These are phyloP conservation scores for Solanum paucissectum DNA, from an alignment of 257 asterid genomes.

Conservation along the genomic window DNA sequence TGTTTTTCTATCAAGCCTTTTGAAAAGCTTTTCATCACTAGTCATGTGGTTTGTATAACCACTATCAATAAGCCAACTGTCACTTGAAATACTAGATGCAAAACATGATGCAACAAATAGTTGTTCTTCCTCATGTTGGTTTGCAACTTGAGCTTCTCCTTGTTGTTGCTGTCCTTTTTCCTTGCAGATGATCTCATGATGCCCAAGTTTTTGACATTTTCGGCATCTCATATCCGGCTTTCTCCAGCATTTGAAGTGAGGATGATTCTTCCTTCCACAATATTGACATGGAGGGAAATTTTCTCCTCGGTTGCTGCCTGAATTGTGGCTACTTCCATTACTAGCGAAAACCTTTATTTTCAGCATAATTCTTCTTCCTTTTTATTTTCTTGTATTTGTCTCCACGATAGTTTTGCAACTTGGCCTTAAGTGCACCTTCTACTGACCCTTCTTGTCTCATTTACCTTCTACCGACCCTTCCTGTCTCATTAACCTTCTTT, in stretches of 20 bases:
- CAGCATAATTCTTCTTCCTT: neutral
- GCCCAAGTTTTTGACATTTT: too few relatives aligned
- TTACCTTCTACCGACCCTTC: neutral
- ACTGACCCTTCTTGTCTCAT: neutral
- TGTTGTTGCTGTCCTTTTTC: neutral
- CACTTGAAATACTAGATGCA: too few relatives aligned
- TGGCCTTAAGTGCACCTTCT: neutral
- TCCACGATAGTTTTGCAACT: neutral
- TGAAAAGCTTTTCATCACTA: too few relatives aligned
- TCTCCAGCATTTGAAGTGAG: neutral
- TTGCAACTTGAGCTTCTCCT: neutral
- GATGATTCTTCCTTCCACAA: neutral
- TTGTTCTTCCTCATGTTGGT: too few relatives aligned
- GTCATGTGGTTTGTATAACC: too few relatives aligned
- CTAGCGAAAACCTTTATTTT: neutral
- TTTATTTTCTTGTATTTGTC: neutral
- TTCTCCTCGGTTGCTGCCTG: too few relatives aligned
- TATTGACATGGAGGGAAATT: neutral
- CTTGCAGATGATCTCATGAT: neutral
- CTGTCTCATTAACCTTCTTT: neutral
- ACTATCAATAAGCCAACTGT: too few relatives aligned
- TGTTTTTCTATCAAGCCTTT: too few relatives aligned
- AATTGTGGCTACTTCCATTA: neutral
- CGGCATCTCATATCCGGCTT: neutral
- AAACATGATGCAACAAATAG: too few relatives aligned